Percentiles rank a stretch among this genome's conserved stretches.
Evolutionary conservation across 495 filamentous ascomycete genomes (phyloP).

Genomic region (Hypoxylon trugodes): DNA sequence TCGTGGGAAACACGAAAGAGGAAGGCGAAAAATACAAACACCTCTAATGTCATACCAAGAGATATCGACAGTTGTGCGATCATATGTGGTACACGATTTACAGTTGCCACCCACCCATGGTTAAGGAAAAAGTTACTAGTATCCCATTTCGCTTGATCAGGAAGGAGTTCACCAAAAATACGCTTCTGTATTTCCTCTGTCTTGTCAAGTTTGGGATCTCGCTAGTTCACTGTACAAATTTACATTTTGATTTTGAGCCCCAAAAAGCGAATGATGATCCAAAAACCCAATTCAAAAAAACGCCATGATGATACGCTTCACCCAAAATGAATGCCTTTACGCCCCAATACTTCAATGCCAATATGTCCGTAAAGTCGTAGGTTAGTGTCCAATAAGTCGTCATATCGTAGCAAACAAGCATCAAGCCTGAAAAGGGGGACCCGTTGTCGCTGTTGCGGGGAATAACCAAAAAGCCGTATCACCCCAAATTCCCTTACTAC

Average conservation of each 20-base stretch:
- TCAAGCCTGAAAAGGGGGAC: no score
- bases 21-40: not conserved
- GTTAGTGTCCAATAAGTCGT: not conserved
- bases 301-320: slow-evolving; percentile 13
- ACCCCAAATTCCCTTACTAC: no score
- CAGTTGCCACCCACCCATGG: not conserved
- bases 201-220: slow-evolving; percentile 11
- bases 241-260: slow-evolving; percentile 23
- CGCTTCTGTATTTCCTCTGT: slow-evolving; percentile 19
- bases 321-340: not conserved
- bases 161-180: slow-evolving; percentile 2
- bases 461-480: no score
- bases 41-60: slow-evolving; percentile 15
- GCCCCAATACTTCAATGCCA: slow-evolving; percentile 6
- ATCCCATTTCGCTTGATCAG: slow-evolving; percentile 4
- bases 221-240: slow-evolving; percentile 39
- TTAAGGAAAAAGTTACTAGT: slow-evolving; percentile 10
- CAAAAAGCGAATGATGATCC: slow-evolving; percentile 7
- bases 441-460: no score
- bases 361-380: slow-evolving; percentile 10
- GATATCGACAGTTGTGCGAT: slow-evolving; percentile 10
- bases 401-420: not conserved
- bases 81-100: slow-evolving; percentile 13
- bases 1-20: no score
- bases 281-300: slow-evolving; percentile 9